Evolutionary conservation across 75 land plant species (phyloP).

Genomic region (Cryptomeria japonica): DNA sequence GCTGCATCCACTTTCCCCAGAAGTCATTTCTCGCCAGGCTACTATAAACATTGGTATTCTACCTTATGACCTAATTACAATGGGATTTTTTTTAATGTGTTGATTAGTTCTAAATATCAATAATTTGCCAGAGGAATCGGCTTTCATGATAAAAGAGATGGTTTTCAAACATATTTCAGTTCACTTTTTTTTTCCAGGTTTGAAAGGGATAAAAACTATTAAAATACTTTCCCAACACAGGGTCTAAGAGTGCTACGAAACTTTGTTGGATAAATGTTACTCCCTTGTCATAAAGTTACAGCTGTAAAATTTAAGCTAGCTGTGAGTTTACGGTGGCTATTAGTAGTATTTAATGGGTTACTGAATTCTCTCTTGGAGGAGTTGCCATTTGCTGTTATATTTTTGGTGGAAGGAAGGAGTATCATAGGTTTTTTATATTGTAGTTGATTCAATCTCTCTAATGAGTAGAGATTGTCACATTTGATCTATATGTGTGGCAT

Average conservation of each 20-base stretch:
- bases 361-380: neutral
- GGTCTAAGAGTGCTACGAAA: neutral
- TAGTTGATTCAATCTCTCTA: too few species aligned
- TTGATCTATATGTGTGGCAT: neutral
- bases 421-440: neutral
- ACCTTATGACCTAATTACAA: neutral
- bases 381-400: neutral
- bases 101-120: neutral
- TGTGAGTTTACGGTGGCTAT: neutral
- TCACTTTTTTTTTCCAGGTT: neutral
- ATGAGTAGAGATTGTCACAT: neutral
- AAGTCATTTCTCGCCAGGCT: constrained; percentile 98
- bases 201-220: neutral
- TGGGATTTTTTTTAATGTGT: neutral
- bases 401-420: neutral
- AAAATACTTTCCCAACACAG: neutral
- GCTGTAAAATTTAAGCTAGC: neutral
- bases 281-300: neutral
- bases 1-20: constrained; percentile 92
- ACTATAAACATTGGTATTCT: constrained; percentile 92
- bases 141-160: neutral
- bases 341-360: neutral
- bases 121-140: neutral
- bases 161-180: neutral
- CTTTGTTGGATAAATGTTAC: neutral